Evolutionary conservation across 768 basidiomycete genomes (phyloP), one percentile per base, ranked within the genome.

Genomic region (Chalciporus chontae): DNA sequence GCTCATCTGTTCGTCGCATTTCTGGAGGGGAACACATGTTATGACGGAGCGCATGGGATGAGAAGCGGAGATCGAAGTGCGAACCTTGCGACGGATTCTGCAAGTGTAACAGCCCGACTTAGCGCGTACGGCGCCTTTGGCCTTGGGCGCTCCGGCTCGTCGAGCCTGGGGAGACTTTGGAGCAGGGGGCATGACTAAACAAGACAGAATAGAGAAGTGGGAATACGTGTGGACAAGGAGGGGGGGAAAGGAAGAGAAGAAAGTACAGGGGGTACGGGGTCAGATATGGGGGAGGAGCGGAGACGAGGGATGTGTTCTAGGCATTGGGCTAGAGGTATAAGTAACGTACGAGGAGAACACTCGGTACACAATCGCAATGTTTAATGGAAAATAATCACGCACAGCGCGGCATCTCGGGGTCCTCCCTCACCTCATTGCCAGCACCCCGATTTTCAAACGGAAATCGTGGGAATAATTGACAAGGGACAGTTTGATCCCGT

Each of bases 41-140:
- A 64, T 31, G 58, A 52, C 8, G 31, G 23, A 21, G 50, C 18
- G 7, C 42, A 43, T 50, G 51, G 45, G 24, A 5, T 26, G n/a
- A 8, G 47, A 13, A 36, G 47, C 42, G 40, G 50, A 45, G 31
- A 57, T 39, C 41, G 40, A 50, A 52, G 46, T 18, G 67, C 68
- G 37, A 43, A 88, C 89, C 86, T 91, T 90, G 61, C 89, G 77
- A 57, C 90, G 80, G 36, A 91, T 88, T 61, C 89, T 79, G 73
- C 89, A 91, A 49, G 89, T 91, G 72, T 90, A 91, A 67, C 90
- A 92, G 56, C 90, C 89, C 46, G 87, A 86, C 78, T 91, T 91
- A 48, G 88, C 89, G 64, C 89, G 84, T 24, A 85, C 80, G 48
- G 86, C 84, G 65, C 85, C 88, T 76, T 90, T 91, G 54, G 81